Percentiles rank a stretch among this genome's conserved stretches.
Evolutionary conservation across 164 flowering plant genomes (phyloP).

Genomic region (Sextonia rubra): DNA sequence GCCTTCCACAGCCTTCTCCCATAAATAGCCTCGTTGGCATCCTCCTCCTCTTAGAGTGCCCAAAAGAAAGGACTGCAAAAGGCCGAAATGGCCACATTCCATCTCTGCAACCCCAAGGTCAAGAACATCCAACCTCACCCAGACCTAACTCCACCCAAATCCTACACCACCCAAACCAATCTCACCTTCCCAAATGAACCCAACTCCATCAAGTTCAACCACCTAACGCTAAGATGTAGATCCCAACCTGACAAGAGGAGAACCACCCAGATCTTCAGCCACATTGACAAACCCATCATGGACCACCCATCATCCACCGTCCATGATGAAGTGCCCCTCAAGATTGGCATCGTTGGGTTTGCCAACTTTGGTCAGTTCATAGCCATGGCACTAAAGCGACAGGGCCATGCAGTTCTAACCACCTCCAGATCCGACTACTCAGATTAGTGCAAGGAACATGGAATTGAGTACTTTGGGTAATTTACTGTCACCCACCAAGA

Average conservation of each 20-base stretch:
- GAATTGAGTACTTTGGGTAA: conserved; percentile 25
- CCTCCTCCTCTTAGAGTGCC: no score
- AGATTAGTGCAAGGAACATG: conserved; percentile 21
- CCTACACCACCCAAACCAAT: background rate
- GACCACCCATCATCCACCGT: background rate
- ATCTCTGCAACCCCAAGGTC: conserved; percentile 8
- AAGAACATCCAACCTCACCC: background rate
- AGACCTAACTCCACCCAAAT: background rate
- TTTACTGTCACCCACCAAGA: background rate
- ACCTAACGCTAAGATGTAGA: background rate
- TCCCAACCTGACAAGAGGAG: background rate
- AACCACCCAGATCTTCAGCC: conserved; percentile 4
- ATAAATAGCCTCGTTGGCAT: no score
- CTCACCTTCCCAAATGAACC: background rate
- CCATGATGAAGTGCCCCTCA: conserved; percentile 6
- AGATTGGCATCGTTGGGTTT: conserved; percentile 27
- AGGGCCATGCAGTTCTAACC: conserved; percentile 30
- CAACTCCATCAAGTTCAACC: conserved; percentile 1
- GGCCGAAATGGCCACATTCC: conserved; percentile 7
- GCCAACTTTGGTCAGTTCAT: conserved; percentile 37
- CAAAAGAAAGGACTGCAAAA: background rate
- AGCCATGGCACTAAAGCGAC: conserved; percentile 22
- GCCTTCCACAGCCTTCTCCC: no score
- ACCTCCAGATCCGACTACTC: conserved; percentile 31
- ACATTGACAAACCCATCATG: background rate